Base-by-base conservation (phyloP, 768 basidiomycete genomes). In the Holtermanniella nyarrowii region DNA sequence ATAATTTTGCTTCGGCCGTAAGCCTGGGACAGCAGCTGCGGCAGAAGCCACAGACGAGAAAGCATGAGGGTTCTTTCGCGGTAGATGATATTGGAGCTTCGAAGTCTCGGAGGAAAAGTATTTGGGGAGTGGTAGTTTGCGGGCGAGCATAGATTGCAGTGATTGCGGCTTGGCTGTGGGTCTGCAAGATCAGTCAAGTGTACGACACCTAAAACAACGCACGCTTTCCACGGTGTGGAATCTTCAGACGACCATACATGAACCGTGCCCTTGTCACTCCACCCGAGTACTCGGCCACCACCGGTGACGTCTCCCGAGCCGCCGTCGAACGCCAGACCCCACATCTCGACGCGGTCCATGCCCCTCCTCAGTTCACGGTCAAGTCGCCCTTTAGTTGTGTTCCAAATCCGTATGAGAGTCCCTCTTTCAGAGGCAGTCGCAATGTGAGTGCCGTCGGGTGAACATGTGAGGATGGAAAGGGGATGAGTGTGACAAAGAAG, bases 201-300 rank as follows among this genome's bases (percentile, higher is more conserved):
- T n/a, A 13, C 5, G 13, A n/a, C n/a, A 18, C 43, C 1, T 4
- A 11, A 24, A 22, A 10, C 20, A 5, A 26, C 10, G 7, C 26
- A 22, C 18, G 13, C 18, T 40, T 14, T 45, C 31, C 45, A 53
- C 45, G 53, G 25, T 45, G 26, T 49, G 18, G 44, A 26, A 31
- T 61, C 58, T 7, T 21, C 53, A 42, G 52, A 39, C n/a, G 50
- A 55, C 64, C 69, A 68, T n/a, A 72, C 61, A 54, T 73, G 72
- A 7, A 73, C 54, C 13, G 70, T 73, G 3, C 72, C 72, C 49
- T 73, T 73, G 55, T 73, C 72, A 45, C 70, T 72, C 72, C 72
- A 71, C 13, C 59, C 68, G 3, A 63, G 66, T 4, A 73, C 50
- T 42, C 58, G 47, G 1, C 60, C 57, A 5, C 61, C 64, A 41